Evolutionary conservation across 768 basidiomycete species (phyloP).

Genomic region (Boletus sensibilis): DNA sequence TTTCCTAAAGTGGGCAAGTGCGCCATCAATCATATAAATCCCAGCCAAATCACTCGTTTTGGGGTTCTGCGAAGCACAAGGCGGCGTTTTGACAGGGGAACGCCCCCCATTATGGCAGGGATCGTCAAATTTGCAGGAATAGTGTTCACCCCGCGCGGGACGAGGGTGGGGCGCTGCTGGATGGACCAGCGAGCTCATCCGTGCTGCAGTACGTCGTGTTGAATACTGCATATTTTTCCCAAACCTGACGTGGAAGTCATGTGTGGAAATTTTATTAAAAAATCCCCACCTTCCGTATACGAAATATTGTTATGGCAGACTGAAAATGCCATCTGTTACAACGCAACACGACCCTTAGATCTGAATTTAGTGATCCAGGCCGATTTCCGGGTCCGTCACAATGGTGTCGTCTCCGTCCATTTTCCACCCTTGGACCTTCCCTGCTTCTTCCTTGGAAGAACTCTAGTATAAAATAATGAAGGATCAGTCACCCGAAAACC

Average conservation of each 20-base stretch:
- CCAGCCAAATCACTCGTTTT: slow-evolving; percentile 22
- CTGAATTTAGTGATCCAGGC: slow-evolving; percentile 61
- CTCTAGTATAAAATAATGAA: slow-evolving; percentile 53
- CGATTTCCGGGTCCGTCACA: slow-evolving; percentile 42
- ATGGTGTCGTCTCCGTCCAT: slow-evolving; percentile 40
- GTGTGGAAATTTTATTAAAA: slow-evolving; percentile 41
- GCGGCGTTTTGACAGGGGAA: slow-evolving; percentile 20
- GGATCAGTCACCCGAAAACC: slow-evolving; percentile 36
- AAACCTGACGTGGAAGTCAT: slow-evolving; percentile 30
- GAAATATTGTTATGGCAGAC: slow-evolving; percentile 41
- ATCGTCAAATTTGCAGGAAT: slow-evolving; percentile 25
- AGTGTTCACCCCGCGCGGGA: neutral
- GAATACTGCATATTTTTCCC: slow-evolving; percentile 18
- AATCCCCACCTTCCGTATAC: slow-evolving; percentile 44
- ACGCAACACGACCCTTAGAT: slow-evolving; percentile 71
- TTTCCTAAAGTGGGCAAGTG: slow-evolving; percentile 22
- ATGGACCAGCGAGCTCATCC: neutral
- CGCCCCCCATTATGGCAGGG: slow-evolving; percentile 21
- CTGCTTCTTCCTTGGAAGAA: slow-evolving; percentile 28
- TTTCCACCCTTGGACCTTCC: slow-evolving; percentile 38
- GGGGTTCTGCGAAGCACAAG: slow-evolving; percentile 25
- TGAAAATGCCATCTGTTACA: slow-evolving; percentile 42
- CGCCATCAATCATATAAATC: slow-evolving; percentile 30
- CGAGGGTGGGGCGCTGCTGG: too few relatives aligned
- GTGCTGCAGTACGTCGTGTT: slow-evolving; percentile 5